Percentiles rank a stretch among this genome's conserved stretches.
These are phyloP conservation scores for Cerioporus squamosus DNA, from an alignment of 1,284 basidiomycete genomes.

Conservation along the genomic window DNA sequence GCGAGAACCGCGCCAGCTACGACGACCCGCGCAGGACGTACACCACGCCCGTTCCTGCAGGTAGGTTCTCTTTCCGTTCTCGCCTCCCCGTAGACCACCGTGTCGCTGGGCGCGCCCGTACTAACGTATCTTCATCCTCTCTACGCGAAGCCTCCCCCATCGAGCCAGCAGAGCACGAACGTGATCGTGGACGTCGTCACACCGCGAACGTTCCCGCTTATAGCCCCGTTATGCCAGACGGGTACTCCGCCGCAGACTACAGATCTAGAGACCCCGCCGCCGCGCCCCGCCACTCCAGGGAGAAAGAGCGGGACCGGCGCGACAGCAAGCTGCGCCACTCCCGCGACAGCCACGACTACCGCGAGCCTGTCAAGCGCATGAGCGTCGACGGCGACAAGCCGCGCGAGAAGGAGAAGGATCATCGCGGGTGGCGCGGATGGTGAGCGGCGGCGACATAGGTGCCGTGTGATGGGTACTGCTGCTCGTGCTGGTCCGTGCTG, in stretches of 20 bases:
- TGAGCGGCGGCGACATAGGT: constrained; percentile 21
- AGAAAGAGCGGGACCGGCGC: background rate
- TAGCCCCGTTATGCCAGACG: background rate
- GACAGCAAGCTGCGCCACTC: constrained; percentile 1
- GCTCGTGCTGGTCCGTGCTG: background rate
- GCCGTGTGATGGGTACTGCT: constrained; percentile 7
- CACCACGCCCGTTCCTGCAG: constrained; percentile 1
- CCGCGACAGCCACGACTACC: background rate
- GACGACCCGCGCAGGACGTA: constrained; percentile 15
- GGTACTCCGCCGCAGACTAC: background rate
- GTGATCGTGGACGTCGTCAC: background rate
- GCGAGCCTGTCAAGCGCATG: background rate
- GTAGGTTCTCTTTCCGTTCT: background rate
- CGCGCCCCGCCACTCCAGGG: too few relatives aligned
- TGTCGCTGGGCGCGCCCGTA: constrained; percentile 2
- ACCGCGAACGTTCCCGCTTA: background rate
- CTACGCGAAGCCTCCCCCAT: background rate
- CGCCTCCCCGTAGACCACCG: background rate
- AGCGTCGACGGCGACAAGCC: background rate
- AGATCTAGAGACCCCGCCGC: too few relatives aligned
- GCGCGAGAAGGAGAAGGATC: background rate
- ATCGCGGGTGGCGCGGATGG: constrained; percentile 26
- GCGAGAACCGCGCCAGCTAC: constrained; percentile 1
- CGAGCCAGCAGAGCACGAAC: background rate
- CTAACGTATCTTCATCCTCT: background rate